Conservation (phyloP, 1,284 basidiomycete genomes). For the Sparassis latifolia region DNA sequence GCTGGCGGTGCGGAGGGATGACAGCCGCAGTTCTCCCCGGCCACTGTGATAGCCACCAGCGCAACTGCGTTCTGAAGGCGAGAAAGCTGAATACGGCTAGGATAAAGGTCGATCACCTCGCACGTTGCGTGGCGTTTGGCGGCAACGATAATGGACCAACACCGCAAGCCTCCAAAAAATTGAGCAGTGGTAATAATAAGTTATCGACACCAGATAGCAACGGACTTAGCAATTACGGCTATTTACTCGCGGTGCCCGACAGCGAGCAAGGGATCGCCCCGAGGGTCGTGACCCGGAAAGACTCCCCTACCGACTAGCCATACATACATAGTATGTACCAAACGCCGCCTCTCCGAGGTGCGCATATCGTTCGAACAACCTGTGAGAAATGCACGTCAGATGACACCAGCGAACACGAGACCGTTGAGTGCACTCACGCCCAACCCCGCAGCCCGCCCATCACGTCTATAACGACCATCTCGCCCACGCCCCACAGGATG, state of each 20-base stretch:
- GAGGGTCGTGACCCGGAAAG: slow-evolving; percentile 2
- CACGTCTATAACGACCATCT: slow-evolving; percentile 64
- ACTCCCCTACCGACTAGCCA: slow-evolving; percentile 52
- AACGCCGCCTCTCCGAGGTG: slow-evolving; percentile 79
- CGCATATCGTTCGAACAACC: slow-evolving; percentile 72
- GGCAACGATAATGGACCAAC: too few relatives aligned
- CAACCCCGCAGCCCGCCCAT: slow-evolving; percentile 79
- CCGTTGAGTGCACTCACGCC: slow-evolving; percentile 46
- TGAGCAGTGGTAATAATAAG: too few relatives aligned
- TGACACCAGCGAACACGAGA: neutral
- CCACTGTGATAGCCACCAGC: too few relatives aligned
- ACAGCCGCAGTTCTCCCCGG: too few relatives aligned
- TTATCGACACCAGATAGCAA: too few relatives aligned
- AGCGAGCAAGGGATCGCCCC: slow-evolving; percentile 4
- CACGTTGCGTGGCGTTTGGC: too few relatives aligned
- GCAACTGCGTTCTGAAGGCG: too few relatives aligned
- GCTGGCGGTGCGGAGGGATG: too few relatives aligned
- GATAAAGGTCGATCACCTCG: too few relatives aligned
- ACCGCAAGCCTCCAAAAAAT: too few relatives aligned
- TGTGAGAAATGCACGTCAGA: slow-evolving; percentile 9
- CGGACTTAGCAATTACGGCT: neutral
- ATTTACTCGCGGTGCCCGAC: neutral
- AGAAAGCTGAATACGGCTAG: too few relatives aligned
- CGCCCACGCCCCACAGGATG: slow-evolving; percentile 73
- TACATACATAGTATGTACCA: slow-evolving; percentile 61